Percentiles rank a stretch among this genome's conserved stretches.
These are phyloP conservation scores for Penstemon barbatus DNA, from an alignment of 257 asterid species.

Conservation along the genomic window DNA sequence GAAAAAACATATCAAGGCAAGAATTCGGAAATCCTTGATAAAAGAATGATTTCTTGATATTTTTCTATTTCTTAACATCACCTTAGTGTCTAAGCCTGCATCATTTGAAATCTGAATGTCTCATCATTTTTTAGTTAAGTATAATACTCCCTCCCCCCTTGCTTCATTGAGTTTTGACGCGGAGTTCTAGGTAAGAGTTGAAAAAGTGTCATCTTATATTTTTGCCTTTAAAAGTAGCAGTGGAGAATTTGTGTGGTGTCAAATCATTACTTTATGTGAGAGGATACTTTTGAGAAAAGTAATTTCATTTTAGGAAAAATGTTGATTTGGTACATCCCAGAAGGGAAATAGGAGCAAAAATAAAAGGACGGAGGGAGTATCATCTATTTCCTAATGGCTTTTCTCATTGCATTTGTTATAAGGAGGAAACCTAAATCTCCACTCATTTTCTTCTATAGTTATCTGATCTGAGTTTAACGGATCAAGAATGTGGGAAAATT, in stretches of 20 bases:
- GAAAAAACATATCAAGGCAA: not conserved
- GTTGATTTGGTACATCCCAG: too few species aligned
- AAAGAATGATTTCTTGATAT: conserved; percentile 5
- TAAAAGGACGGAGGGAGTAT: too few species aligned
- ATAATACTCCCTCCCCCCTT: too few species aligned
- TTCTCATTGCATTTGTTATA: conserved; percentile 1
- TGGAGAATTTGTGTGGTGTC: too few species aligned
- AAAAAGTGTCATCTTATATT: too few species aligned
- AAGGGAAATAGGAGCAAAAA: too few species aligned
- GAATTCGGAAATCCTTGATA: not conserved
- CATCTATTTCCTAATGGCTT: conserved; percentile 15
- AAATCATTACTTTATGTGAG: too few species aligned
- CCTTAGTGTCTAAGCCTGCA: not conserved
- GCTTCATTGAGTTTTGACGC: too few species aligned
- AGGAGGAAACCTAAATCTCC: conserved; percentile 5
- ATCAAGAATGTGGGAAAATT: conserved; percentile 9
- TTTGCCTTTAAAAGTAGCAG: too few species aligned
- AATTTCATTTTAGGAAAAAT: too few species aligned
- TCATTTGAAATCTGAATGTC: conserved; percentile 5
- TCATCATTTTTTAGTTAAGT: not conserved
- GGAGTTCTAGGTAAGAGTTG: too few species aligned
- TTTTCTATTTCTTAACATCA: not conserved
- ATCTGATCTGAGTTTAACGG: conserved; percentile 20
- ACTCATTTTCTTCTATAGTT: conserved; percentile 18
- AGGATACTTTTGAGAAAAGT: too few species aligned